Conservation (phyloP, 345 rosid species). For the Capsella bursapastoris region DNA sequence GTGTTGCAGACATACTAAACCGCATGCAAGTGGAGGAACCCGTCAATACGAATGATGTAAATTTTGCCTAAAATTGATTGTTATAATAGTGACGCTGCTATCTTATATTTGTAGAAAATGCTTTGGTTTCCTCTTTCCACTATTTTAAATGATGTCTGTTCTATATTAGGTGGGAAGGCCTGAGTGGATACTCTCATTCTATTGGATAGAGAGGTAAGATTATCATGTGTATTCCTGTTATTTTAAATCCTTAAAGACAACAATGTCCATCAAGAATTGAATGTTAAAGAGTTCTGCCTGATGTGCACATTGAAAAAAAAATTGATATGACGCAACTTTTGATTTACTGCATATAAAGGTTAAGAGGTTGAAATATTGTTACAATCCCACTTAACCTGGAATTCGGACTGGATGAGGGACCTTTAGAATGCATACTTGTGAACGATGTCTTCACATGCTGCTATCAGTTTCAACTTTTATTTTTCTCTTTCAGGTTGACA, state of each 20-base stretch:
- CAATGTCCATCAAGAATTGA: slow-evolving; percentile 2
- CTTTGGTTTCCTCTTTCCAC: neutral
- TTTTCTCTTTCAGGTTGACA: slow-evolving; percentile 73
- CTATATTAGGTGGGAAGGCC: slow-evolving; percentile 68
- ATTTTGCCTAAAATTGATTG: slow-evolving; percentile 11
- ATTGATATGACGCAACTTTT: slow-evolving; percentile 4
- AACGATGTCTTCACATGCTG: neutral
- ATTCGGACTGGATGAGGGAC: neutral
- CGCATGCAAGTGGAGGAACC: slow-evolving; percentile 96
- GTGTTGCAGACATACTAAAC: slow-evolving; percentile 84
- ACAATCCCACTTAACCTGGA: neutral
- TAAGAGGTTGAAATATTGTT: slow-evolving; percentile 10
- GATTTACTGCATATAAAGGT: slow-evolving; percentile 1
- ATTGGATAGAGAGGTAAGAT: slow-evolving; percentile 85
- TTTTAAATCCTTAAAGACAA: slow-evolving; percentile 5
- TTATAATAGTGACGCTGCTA: slow-evolving; percentile 24
- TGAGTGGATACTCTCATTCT: slow-evolving; percentile 85
- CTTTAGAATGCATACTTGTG: slow-evolving; percentile 13
- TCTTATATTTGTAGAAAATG: slow-evolving; percentile 13
- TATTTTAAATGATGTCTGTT: slow-evolving; percentile 33
- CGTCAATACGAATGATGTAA: slow-evolving; percentile 80
- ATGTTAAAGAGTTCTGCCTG: neutral
- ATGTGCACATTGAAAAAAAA: neutral
- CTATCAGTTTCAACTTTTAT: slow-evolving; percentile 16
- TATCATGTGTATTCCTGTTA: slow-evolving; percentile 19